Conservation (phyloP, 495 filamentous ascomycete genomes). For the Hyaloscypha bicolor region DNA sequence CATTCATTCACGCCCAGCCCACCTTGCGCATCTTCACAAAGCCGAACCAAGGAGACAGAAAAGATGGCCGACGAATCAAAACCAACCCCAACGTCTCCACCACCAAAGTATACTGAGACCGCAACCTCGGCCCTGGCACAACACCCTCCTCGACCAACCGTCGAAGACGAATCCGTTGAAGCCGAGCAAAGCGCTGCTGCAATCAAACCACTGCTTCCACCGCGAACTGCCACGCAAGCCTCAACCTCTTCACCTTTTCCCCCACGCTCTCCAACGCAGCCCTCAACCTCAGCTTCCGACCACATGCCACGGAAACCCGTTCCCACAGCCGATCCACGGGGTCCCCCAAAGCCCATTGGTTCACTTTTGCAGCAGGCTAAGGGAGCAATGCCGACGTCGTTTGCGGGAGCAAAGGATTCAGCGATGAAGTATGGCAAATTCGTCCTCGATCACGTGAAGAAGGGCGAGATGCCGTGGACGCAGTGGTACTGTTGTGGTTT, state of each 20-base stretch:
- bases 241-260: not conserved
- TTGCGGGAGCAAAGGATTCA: not conserved
- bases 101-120: not conserved
- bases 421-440: not conserved
- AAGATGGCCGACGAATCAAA: not conserved
- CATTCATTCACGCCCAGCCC: not conserved
- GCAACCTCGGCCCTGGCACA: not conserved
- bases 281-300: not conserved
- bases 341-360: not conserved
- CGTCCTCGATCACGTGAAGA: constrained; percentile 5
- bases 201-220: not conserved
- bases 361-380: not conserved
- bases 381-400: not conserved
- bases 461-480: constrained; percentile 17
- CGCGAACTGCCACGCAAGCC: not conserved
- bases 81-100: not conserved
- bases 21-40: not conserved
- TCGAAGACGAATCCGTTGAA: not conserved
- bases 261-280: not conserved
- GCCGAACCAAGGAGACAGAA: no score
- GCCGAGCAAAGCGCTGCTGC: not conserved
- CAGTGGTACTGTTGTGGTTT: constrained; percentile 20
- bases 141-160: not conserved
- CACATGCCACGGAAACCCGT: not conserved
- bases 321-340: not conserved